phyloP scores from a whole-genome alignment of 257 asterid genomes.

The Eucommia ulmoides region DNA sequence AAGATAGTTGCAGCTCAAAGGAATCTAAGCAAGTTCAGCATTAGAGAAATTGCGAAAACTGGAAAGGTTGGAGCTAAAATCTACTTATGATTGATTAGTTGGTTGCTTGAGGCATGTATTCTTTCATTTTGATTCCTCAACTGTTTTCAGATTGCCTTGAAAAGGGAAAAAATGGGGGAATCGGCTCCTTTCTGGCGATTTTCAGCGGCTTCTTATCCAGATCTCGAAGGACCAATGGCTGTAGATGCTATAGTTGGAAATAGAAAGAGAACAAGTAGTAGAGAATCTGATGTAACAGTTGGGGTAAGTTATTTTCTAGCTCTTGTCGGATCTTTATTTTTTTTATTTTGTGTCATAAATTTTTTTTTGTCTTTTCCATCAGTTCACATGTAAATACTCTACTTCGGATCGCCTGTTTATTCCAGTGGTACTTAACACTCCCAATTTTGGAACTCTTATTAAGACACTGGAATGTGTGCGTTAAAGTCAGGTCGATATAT shows the following conservation, averaged over 20 bases:
- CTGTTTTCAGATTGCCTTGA: conserved; percentile 64
- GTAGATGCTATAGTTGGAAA: conserved; percentile 30
- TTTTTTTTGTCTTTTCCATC: neutral
- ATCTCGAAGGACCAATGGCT: conserved; percentile 58
- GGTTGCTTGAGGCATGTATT: neutral
- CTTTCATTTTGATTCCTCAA: neutral
- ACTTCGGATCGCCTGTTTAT: neutral
- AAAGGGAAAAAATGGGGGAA: conserved; percentile 96
- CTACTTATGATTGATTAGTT: neutral
- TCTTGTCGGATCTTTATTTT: conserved; percentile 3
- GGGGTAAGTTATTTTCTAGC: conserved; percentile 39
- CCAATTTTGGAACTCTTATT: neutral
- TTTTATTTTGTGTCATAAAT: neutral
- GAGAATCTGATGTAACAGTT: conserved; percentile 38
- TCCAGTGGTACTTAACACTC: neutral
- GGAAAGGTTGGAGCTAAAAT: too few relatives aligned
- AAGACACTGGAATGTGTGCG: neutral
- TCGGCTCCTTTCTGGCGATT: conserved; percentile 98
- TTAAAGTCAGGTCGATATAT: too few relatives aligned
- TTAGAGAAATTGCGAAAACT: conserved; percentile 88
- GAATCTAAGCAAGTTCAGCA: conserved; percentile 84
- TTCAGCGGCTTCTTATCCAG: conserved; percentile 98
- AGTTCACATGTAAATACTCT: neutral
- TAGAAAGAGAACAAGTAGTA: conserved; percentile 18
- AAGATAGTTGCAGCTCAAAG: conserved; percentile 87